Conservation (phyloP, 2,329 filamentous ascomycete genomes). For the Cladobotryum protrusum region DNA sequence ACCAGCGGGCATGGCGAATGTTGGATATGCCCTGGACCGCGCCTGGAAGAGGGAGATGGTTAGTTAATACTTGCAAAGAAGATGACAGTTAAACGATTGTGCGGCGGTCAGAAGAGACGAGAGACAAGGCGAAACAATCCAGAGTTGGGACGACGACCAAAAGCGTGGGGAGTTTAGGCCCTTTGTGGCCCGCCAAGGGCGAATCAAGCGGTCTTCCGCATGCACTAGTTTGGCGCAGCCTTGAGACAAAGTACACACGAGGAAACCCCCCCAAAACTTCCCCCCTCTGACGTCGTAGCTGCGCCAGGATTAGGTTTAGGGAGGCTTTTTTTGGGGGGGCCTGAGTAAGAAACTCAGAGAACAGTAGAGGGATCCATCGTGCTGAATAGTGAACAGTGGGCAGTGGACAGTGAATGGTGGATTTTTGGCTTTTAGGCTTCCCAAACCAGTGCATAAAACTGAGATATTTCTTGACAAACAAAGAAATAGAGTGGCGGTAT, state of each 20-base stretch:
- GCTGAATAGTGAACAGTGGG: too few relatives aligned
- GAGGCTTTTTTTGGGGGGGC: too few relatives aligned
- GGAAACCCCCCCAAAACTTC: conserved; percentile 15
- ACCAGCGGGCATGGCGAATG: conserved; percentile 31
- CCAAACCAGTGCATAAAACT: too few relatives aligned
- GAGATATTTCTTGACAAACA: too few relatives aligned
- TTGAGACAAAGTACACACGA: conserved; percentile 26
- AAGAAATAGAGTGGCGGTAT: too few relatives aligned
- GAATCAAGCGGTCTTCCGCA: conserved; percentile 21
- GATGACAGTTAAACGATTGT: conserved; percentile 15
- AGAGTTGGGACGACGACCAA: conserved; percentile 11
- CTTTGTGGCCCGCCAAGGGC: conserved; percentile 19
- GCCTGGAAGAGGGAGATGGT: conserved; percentile 20
- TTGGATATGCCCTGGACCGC: conserved; percentile 33
- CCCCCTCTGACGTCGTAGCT: conserved; percentile 27
- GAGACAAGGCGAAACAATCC: conserved; percentile 8
- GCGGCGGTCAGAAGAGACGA: conserved; percentile 14
- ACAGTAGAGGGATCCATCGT: too few relatives aligned
- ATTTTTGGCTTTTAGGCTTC: too few relatives aligned
- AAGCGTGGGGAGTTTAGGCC: conserved; percentile 11
- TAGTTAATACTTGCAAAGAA: conserved; percentile 10
- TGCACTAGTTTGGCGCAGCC: conserved; percentile 28
- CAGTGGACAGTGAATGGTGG: too few relatives aligned
- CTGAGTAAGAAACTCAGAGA: too few relatives aligned
- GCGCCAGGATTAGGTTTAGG: conserved; percentile 4